Base-by-base conservation (phyloP, 306 rosid genomes). In the Urtica urens region DNA sequence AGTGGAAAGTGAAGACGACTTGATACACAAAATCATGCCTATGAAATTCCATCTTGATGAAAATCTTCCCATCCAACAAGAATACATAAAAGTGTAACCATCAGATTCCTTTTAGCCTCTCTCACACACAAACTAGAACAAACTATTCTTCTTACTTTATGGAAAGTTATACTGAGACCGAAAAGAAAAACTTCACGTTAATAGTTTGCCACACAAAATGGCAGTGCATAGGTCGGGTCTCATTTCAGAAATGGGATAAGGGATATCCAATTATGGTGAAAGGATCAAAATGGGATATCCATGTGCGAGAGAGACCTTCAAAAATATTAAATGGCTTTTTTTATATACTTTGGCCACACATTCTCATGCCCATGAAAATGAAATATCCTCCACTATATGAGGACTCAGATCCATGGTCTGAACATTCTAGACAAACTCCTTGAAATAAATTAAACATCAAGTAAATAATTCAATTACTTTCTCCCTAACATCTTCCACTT, bases 191-290 rank as follows among this genome's bases (percentile, higher is more conserved):
- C 34, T 35, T 51, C 18, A 48, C 38, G n/a, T 35, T 3, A 35
- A 3, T 16, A 13, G 30, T 41, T 69, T 12, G 45, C 73, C 78
- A 76, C 67, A 42, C 2, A 60, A 48, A 37, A 17, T 59, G 64
- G 69, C 30, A 31, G 37, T 20, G 20, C 11, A 5, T 14, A 9
- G 18, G 33, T 51, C 37, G 65, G 68, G 64, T 64, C 64, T 41
- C 34, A 22, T 64, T 64, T 64, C 72, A 57, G 23, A 70, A 38
- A 8, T 15, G 51, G 46, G 58, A 67, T 46, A 24, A 14, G 53
- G 63, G 63, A 69, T 69, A 74, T 58, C 77, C 70, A 51, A 23
- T 34, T 13, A 29, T 33, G 61, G 49, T 38, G 23, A 40, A 3
- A 46, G 45, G 43, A 64, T 64, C 71, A 72, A 40, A 64, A 60